A percentile compares a stretch with the other conserved stretches of the same genome.
Evolutionary conservation across 192 early-diverging fungal species (phyloP).

Genomic region (Cetraspora pellucida): DNA sequence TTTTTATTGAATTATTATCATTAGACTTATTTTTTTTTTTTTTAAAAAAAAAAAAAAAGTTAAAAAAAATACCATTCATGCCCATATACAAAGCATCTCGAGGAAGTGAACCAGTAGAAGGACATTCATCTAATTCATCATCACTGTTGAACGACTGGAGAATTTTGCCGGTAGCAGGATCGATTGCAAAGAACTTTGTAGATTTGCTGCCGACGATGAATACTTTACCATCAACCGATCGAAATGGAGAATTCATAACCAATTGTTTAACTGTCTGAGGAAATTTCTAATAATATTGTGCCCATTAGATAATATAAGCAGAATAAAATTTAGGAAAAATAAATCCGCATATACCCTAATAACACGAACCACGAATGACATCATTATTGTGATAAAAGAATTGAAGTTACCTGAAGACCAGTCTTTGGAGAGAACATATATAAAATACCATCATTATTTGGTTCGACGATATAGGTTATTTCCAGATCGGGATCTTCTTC

Average conservation of each 20-base stretch:
- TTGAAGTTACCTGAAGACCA: constrained; percentile 57
- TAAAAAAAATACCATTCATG: constrained; percentile 42
- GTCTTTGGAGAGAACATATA: constrained; percentile 60
- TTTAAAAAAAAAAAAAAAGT: neutral
- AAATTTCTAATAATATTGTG: constrained; percentile 51
- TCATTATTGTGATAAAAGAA: too few species aligned
- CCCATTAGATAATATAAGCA: neutral
- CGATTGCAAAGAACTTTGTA: constrained; percentile 68
- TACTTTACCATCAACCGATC: constrained; percentile 53
- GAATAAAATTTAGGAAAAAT: neutral
- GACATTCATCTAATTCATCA: constrained; percentile 30
- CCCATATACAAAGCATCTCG: constrained; percentile 44
- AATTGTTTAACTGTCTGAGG: constrained; percentile 71
- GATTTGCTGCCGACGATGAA: constrained; percentile 68
- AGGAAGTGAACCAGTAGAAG: constrained; percentile 31
- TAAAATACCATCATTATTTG: constrained; percentile 65
- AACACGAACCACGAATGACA: too few species aligned
- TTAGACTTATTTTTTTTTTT: too few species aligned
- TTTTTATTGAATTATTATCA: too few species aligned
- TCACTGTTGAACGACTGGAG: constrained; percentile 60
- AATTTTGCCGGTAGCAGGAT: constrained; percentile 67
- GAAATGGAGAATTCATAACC: constrained; percentile 61
- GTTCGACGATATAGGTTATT: constrained; percentile 75
- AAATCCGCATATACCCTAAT: too few species aligned
- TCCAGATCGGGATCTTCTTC: constrained; percentile 38